Conservation (phyloP, 371 early-diverging fungal genomes). For the Gilbertella persicaria region DNA sequence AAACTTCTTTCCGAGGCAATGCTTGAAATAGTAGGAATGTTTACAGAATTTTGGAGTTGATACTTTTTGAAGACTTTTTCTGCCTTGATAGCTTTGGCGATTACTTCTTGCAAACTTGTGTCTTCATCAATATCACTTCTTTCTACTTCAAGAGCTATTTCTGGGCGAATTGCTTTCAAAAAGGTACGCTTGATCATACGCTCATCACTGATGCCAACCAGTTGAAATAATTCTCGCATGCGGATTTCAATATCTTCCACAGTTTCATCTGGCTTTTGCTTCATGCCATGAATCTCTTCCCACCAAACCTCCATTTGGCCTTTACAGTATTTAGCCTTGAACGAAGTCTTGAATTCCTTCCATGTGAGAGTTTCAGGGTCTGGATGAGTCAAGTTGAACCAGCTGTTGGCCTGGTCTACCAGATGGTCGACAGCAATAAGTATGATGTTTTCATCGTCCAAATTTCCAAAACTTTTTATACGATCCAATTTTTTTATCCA, state of each 20-base stretch:
- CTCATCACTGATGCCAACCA: background rate
- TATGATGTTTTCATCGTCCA: background rate
- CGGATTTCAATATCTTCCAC: background rate
- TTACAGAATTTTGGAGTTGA: background rate
- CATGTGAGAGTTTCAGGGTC: background rate
- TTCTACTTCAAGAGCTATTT: conserved; percentile 1
- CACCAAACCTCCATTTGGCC: background rate
- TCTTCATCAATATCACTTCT: background rate
- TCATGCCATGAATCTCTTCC: background rate
- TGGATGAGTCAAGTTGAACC: background rate
- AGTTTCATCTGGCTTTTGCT: background rate
- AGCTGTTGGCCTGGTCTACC: background rate
- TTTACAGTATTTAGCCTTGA: background rate
- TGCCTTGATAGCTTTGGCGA: background rate
- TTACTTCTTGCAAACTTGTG: background rate
- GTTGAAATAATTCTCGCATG: background rate
- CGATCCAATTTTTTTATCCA: background rate
- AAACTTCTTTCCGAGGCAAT: too few relatives aligned
- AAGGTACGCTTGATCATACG: conserved; percentile 7
- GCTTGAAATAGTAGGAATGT: background rate
- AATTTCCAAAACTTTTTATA: background rate
- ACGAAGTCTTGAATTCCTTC: background rate
- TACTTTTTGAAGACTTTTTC: background rate
- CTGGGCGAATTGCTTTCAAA: background rate
- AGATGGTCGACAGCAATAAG: background rate